Base-by-base conservation (phyloP, 2,329 filamentous ascomycete species). In the Colletotrichum gloeosporioides region DNA sequence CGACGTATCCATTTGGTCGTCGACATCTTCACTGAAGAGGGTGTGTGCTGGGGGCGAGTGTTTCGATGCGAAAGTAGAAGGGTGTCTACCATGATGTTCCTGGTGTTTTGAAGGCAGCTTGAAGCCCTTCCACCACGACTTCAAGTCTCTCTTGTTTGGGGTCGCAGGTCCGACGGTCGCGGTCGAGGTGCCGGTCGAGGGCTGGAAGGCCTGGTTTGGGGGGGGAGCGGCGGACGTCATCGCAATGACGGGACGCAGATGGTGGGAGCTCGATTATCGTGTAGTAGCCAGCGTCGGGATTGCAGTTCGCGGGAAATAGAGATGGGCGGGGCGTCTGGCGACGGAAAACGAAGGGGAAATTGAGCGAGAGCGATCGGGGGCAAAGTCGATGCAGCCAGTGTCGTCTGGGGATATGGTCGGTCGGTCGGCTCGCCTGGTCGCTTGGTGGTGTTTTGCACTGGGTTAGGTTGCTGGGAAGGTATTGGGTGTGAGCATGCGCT, bases 81-180 rank as follows among this genome's bases (percentile, higher is more conserved):
- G 80, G 81, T 89, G 90, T 82, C 82, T 90, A 92, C 91, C 90
- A 82, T 88, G 86, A 67, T 86, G 80, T 79, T 92, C 91, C 71
- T 91, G 89, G 75, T 89, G 88, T 81, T 89, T 92, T 49, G 88
- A 86, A 62, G 90, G 88, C 70, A 94, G 91, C 87, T 97, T 97
- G 87, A 99, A 99, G 81, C 93, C 93, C 86, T 96, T 98, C 97
- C 97, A 99, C 97, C 97, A 99, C 76, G 95, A 98, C 80, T 96
- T 94, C 80, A 99, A 89, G 84, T 98, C 96, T 84, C 95, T 93
- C 87, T 94, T 98, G 79, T 93, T 95, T 34, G 95, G 95, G 71
- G 95, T 95, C 57, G 95, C 95, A 83, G 90, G 71, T 39, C 31
- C 71, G 57, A 66, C 53, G 49, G 61, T 64, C 31, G 75, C 66